These are phyloP conservation scores for Metarhizium brunneum DNA, from an alignment of 2,329 filamentous ascomycete genomes.

Conservation along the genomic window DNA sequence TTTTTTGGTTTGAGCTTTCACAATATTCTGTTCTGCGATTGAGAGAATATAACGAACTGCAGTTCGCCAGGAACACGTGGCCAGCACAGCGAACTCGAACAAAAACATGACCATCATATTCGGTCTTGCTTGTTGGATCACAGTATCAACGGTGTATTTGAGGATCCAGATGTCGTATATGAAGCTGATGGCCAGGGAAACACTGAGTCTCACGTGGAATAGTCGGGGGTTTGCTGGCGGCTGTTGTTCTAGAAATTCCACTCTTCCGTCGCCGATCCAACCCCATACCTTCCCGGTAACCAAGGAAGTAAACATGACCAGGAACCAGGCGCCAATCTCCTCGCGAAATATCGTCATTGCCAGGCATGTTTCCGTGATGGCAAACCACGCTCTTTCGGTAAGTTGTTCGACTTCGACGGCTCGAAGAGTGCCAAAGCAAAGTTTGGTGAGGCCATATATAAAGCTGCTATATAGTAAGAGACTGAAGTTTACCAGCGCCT, in stretches of 20 bases:
- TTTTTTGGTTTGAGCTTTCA: conserved; percentile 61
- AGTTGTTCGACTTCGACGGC: conserved; percentile 94
- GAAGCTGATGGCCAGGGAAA: conserved; percentile 71
- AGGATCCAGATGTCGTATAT: conserved; percentile 74
- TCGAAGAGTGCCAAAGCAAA: conserved; percentile 84
- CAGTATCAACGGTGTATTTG: conserved; percentile 69
- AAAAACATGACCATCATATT: conserved; percentile 99
- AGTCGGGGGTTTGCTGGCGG: conserved; percentile 79
- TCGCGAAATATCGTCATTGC: conserved; percentile 98
- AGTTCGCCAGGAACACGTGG: conserved; percentile 72
- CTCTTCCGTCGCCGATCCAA: conserved; percentile 92
- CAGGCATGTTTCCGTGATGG: conserved; percentile 89
- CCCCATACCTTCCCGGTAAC: conserved; percentile 96
- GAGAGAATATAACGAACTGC: conserved; percentile 69
- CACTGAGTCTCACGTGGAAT: conserved; percentile 74
- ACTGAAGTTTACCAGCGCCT: conserved; percentile 88
- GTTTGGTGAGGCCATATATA: conserved; percentile 77
- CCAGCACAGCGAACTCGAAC: conserved; percentile 89
- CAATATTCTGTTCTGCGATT: conserved; percentile 66
- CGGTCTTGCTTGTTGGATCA: conserved; percentile 78
- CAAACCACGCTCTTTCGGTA: conserved; percentile 97
- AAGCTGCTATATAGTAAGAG: conserved; percentile 72
- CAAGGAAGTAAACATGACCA: conserved; percentile 91
- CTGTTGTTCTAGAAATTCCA: conserved; percentile 92
- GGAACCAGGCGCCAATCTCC: conserved; percentile 86